phyloP scores from a whole-genome alignment of 2,329 filamentous ascomycete species.

The Ilyonectria mors-panacis region DNA sequence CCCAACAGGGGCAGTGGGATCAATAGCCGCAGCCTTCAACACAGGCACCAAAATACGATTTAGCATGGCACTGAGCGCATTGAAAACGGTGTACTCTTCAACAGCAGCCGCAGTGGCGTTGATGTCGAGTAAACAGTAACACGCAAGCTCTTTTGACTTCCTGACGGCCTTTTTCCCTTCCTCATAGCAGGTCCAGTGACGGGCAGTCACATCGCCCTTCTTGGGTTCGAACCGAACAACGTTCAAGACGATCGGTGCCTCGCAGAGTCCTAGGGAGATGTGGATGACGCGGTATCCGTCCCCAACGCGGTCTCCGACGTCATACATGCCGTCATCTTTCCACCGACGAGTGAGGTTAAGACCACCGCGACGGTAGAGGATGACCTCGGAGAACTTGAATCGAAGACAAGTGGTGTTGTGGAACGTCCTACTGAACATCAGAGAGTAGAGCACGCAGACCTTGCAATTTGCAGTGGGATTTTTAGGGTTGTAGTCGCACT shows the following conservation, averaged over 20 bases:
- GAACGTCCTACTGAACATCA: slow-evolving; percentile 62
- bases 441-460: slow-evolving; percentile 57
- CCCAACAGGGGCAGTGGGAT: slow-evolving; percentile 3
- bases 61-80: slow-evolving; percentile 47
- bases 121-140: slow-evolving; percentile 60
- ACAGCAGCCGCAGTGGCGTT: slow-evolving; percentile 53
- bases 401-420: slow-evolving; percentile 62
- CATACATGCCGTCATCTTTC: slow-evolving; percentile 57
- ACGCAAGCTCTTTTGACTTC: slow-evolving; percentile 52
- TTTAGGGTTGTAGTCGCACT: slow-evolving; percentile 57
- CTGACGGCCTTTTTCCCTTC: slow-evolving; percentile 42
- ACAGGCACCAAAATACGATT: slow-evolving; percentile 37
- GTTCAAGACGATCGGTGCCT: slow-evolving; percentile 53
- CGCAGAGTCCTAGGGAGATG: slow-evolving; percentile 57
- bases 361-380: slow-evolving; percentile 60
- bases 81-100: slow-evolving; percentile 53
- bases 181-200: slow-evolving; percentile 55
- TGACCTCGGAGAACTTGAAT: slow-evolving; percentile 59
- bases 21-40: slow-evolving; percentile 29
- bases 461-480: slow-evolving; percentile 55
- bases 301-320: slow-evolving; percentile 55
- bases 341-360: slow-evolving; percentile 62
- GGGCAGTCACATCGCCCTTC: slow-evolving; percentile 55
- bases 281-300: slow-evolving; percentile 51
- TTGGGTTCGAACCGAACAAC: slow-evolving; percentile 60